Conservation (phyloP, 257 asterid species). For the Craterostigma plantagineum region DNA sequence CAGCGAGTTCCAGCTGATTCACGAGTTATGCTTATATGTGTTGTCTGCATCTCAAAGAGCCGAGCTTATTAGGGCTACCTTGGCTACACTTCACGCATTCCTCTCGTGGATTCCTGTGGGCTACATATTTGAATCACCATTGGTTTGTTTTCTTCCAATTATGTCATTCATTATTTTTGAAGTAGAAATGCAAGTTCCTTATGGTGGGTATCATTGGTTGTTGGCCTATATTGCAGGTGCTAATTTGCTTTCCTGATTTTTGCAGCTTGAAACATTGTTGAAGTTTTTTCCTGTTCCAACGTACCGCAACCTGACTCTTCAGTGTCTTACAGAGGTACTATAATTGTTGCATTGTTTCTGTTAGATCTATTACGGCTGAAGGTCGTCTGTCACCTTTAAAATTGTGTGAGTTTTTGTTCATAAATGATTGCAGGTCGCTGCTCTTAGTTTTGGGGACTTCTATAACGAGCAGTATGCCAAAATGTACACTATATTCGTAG, state of each 20-base stretch:
- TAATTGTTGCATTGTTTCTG: too few species aligned
- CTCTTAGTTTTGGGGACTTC: slow-evolving; percentile 75
- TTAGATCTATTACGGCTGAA: too few species aligned
- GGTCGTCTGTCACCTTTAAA: too few species aligned
- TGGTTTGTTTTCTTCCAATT: slow-evolving; percentile 41
- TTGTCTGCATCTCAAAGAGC: slow-evolving; percentile 86
- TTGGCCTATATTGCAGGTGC: slow-evolving; percentile 6
- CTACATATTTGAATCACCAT: slow-evolving; percentile 84
- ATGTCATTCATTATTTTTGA: not conserved
- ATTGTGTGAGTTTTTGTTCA: not conserved
- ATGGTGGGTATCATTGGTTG: slow-evolving; percentile 5
- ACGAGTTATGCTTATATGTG: slow-evolving; percentile 80
- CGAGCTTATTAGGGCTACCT: slow-evolving; percentile 85
- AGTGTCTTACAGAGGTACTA: slow-evolving; percentile 82
- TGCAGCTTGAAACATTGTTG: slow-evolving; percentile 77
- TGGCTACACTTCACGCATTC: slow-evolving; percentile 86
- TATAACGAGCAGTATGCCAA: slow-evolving; percentile 60
- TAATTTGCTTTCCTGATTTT: slow-evolving; percentile 10
- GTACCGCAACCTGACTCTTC: slow-evolving; percentile 81
- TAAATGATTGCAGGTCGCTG: slow-evolving; percentile 53
- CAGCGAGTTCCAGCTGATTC: slow-evolving; percentile 96
- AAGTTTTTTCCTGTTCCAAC: slow-evolving; percentile 58
- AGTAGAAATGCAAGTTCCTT: not conserved
- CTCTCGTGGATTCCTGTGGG: slow-evolving; percentile 99
- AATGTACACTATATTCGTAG: slow-evolving; percentile 61